Conservation (phyloP, 2,329 filamentous ascomycete species). For the Xylariaceae sp. region DNA sequence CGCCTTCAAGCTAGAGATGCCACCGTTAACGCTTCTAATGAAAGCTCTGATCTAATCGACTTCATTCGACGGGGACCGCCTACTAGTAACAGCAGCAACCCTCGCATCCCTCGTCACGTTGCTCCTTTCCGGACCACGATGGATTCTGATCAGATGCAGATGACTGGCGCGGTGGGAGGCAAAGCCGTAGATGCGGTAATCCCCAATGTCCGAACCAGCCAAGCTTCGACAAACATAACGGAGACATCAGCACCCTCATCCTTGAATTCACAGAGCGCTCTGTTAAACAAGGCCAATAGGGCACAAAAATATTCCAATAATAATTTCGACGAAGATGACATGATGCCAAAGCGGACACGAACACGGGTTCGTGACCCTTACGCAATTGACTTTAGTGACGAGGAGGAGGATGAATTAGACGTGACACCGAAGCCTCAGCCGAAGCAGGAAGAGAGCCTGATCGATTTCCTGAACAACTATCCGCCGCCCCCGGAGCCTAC, state of each 20-base stretch:
- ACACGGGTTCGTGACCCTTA: slow-evolving; percentile 86
- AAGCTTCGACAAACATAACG: slow-evolving; percentile 58
- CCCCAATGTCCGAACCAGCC: slow-evolving; percentile 58
- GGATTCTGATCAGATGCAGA: slow-evolving; percentile 73
- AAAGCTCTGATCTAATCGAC: slow-evolving; percentile 87
- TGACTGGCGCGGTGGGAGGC: slow-evolving; percentile 57
- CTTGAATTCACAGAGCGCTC: slow-evolving; percentile 73
- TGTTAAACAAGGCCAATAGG: slow-evolving; percentile 54
- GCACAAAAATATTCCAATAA: slow-evolving; percentile 38
- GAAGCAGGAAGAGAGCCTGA: slow-evolving; percentile 67
- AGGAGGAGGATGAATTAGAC: slow-evolving; percentile 61
- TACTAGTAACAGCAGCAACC: slow-evolving; percentile 57
- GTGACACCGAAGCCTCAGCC: slow-evolving; percentile 47
- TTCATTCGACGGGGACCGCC: slow-evolving; percentile 90
- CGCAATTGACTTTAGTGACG: slow-evolving; percentile 81
- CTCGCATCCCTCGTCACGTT: slow-evolving; percentile 78
- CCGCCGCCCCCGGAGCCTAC: slow-evolving; percentile 62
- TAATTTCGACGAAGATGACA: slow-evolving; percentile 53
- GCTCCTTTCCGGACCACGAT: slow-evolving; percentile 84
- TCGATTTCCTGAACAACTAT: slow-evolving; percentile 73
- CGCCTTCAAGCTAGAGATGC: slow-evolving; percentile 74
- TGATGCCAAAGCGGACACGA: slow-evolving; percentile 72
- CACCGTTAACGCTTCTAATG: slow-evolving; percentile 61
- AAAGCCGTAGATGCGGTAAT: slow-evolving; percentile 61
- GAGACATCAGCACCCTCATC: slow-evolving; percentile 66